Conservation (phyloP, 108 stramenopile species). For the Nitzschia sp. region DNA sequence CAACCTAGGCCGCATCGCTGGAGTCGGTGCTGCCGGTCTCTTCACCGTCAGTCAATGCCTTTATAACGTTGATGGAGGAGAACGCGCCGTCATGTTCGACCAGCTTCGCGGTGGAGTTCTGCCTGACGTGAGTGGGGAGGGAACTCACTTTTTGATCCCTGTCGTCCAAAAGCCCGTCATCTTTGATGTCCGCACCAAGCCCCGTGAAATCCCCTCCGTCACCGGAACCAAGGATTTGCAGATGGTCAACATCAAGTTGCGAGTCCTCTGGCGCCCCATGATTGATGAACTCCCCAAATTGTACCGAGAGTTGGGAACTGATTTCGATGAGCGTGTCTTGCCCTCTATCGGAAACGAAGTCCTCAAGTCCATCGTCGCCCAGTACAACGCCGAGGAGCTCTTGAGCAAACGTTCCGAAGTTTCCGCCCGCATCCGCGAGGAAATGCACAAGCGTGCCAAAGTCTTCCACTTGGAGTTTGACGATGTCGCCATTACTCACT, state of each 20-base stretch:
- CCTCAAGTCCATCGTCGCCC: conserved; percentile 97
- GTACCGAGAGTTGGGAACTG: conserved; percentile 92
- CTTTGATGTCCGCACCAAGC: conserved; percentile 94
- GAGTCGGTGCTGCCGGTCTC: conserved; percentile 72
- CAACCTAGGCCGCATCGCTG: conserved; percentile 60
- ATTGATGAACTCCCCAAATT: conserved; percentile 89
- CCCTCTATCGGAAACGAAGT: conserved; percentile 99
- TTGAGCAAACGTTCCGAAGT: conserved; percentile 97
- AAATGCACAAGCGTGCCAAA: conserved; percentile 90
- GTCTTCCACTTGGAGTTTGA: conserved; percentile 96
- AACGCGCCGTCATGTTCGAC: conserved; percentile 99
- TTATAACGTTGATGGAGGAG: conserved; percentile 97
- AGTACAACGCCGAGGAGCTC: conserved; percentile 99
- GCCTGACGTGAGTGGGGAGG: conserved; percentile 88
- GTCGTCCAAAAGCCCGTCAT: conserved; percentile 90
- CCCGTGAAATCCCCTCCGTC: conserved; percentile 93
- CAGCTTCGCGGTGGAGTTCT: conserved; percentile 92
- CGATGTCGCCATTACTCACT: conserved; percentile 99
- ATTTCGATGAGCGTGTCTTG: conserved; percentile 99
- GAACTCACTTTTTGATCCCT: conserved; percentile 92
- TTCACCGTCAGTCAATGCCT: conserved; percentile 82
- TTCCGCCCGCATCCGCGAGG: conserved; percentile 86
- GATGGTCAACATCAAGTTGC: conserved; percentile 98
- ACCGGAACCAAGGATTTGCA: conserved; percentile 99
- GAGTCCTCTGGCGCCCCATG: conserved; percentile 96